phyloP scores from a whole-genome alignment of 495 filamentous ascomycete genomes.

The Trichoderma gamsii region DNA sequence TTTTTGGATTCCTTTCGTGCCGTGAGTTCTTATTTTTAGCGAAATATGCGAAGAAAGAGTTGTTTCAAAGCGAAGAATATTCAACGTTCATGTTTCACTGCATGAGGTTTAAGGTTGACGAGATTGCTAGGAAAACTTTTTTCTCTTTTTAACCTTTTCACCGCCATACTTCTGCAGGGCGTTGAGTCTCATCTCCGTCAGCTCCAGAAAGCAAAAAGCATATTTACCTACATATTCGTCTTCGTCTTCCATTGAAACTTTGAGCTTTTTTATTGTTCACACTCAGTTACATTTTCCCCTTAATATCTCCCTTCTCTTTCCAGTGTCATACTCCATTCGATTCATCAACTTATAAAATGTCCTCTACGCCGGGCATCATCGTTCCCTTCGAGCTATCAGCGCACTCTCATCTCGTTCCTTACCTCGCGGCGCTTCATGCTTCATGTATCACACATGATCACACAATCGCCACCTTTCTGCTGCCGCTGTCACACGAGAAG shows the following conservation, averaged over 20 bases:
- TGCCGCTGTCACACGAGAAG: slow-evolving; percentile 34
- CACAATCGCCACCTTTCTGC: slow-evolving; percentile 35
- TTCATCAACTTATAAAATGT: slow-evolving; percentile 22
- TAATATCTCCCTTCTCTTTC: too few relatives aligned
- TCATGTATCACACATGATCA: slow-evolving; percentile 33
- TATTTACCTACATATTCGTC: too few relatives aligned
- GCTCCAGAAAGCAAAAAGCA: too few relatives aligned
- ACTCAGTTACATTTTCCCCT: too few relatives aligned
- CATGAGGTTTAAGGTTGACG: background rate
- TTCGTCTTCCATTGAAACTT: too few relatives aligned
- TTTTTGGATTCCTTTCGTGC: too few relatives aligned
- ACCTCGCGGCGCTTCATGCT: slow-evolving; percentile 37
- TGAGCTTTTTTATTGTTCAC: too few relatives aligned
- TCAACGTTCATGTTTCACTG: background rate
- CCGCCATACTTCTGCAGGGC: too few relatives aligned
- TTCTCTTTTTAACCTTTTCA: background rate
- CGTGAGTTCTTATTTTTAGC: too few relatives aligned
- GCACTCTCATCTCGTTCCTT: slow-evolving; percentile 32
- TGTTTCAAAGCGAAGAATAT: too few relatives aligned
- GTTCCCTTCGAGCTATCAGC: slow-evolving; percentile 25
- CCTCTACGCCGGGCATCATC: background rate
- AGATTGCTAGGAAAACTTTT: background rate
- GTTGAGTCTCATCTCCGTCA: too few relatives aligned
- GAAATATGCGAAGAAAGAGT: too few relatives aligned
- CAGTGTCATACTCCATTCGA: background rate